phyloP scores from a whole-genome alignment of 371 early-diverging fungal species.

The Rhizopus arrhizus region DNA sequence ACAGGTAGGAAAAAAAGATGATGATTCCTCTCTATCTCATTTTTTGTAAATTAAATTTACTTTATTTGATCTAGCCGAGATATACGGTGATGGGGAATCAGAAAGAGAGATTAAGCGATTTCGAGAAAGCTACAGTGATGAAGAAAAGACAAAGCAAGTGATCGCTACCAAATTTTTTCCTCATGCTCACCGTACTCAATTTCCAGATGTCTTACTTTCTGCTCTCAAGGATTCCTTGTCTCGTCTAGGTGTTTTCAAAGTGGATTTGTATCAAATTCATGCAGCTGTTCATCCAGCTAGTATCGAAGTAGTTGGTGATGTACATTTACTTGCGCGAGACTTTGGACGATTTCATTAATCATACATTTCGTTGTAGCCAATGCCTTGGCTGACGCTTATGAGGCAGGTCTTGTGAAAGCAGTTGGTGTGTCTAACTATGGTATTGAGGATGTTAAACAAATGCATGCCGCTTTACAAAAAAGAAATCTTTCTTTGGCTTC shows the following conservation, averaged over 20 bases:
- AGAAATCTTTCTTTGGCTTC: conserved; percentile 57
- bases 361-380: conserved; percentile 29
- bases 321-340: neutral
- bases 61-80: conserved; percentile 43
- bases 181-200: conserved; percentile 36
- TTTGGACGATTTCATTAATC: too few species aligned
- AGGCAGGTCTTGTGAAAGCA: conserved; percentile 58
- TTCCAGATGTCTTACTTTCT: conserved; percentile 47
- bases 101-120: conserved; percentile 51
- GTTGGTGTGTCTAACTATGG: conserved; percentile 76
- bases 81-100: conserved; percentile 62
- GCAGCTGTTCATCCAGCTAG: conserved; percentile 61
- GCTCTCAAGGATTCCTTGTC: conserved; percentile 57
- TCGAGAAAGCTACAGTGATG: conserved; percentile 28
- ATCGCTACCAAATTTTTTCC: conserved; percentile 62
- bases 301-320: conserved; percentile 53
- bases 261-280: conserved; percentile 76
- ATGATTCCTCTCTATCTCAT: too few species aligned
- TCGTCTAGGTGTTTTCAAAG: conserved; percentile 55
- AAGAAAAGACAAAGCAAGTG: conserved; percentile 31
- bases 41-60: too few species aligned
- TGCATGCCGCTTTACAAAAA: conserved; percentile 55
- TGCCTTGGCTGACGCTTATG: conserved; percentile 54
- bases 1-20: conserved; percentile 26
- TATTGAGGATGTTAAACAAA: conserved; percentile 44